Percentiles rank a stretch among this genome's conserved stretches.
These are phyloP conservation scores for Chalciporus sp. DNA, from an alignment of 1,284 basidiomycete species.

Conservation along the genomic window DNA sequence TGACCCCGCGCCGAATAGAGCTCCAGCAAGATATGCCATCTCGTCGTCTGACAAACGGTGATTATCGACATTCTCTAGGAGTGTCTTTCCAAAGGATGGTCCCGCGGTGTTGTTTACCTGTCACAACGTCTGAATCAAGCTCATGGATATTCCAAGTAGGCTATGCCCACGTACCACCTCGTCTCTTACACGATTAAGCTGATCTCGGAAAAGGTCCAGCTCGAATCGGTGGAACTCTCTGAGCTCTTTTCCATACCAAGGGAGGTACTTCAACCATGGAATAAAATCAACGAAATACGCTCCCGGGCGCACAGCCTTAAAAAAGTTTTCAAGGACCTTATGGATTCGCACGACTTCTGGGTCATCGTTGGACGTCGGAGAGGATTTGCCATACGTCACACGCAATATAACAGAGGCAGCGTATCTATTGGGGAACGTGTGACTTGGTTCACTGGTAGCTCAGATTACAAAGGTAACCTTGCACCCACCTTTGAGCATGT, in stretches of 20 bases:
- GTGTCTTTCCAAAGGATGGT: slow-evolving; percentile 10
- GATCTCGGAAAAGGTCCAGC: slow-evolving; percentile 37
- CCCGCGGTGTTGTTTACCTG: slow-evolving; percentile 1
- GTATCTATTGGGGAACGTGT: slow-evolving; percentile 41
- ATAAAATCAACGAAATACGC: slow-evolving; percentile 58
- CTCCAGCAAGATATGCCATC: slow-evolving; percentile 17
- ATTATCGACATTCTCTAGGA: slow-evolving; percentile 8
- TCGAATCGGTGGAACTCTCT: slow-evolving; percentile 52
- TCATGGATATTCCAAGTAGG: background rate
- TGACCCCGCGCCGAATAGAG: slow-evolving; percentile 9
- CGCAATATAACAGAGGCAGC: slow-evolving; percentile 64
- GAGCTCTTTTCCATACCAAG: slow-evolving; percentile 13
- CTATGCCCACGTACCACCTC: slow-evolving; percentile 4
- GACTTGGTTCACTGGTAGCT: background rate
- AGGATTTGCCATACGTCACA: slow-evolving; percentile 62
- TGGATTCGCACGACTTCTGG: slow-evolving; percentile 57
- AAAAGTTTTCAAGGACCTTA: slow-evolving; percentile 48
- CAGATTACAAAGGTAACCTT: background rate
- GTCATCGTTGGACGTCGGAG: slow-evolving; percentile 51
- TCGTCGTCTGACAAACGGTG: slow-evolving; percentile 13
- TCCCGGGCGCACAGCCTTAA: slow-evolving; percentile 52
- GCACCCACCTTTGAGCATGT: slow-evolving; percentile 32
- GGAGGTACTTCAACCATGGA: slow-evolving; percentile 49
- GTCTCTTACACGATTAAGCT: slow-evolving; percentile 10
- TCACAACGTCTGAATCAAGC: background rate